Conservation (phyloP, 768 basidiomycete species). For the Mycena maculata region DNA sequence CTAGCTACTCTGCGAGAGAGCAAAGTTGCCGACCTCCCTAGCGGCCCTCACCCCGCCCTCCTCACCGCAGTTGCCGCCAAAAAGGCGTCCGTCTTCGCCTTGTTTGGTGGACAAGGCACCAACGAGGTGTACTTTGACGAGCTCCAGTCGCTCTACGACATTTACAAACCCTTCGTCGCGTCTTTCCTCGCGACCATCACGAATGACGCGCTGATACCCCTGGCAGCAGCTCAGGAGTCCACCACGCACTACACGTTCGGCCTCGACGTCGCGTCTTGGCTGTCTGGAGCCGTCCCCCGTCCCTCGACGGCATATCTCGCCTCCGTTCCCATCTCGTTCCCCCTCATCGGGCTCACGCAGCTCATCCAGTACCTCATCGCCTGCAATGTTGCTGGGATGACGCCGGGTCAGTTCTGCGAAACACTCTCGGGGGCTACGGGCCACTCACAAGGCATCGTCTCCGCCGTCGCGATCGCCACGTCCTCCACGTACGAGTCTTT, state of each 20-base stretch:
- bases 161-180: constrained; percentile 88
- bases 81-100: constrained; percentile 84
- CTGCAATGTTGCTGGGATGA: constrained; percentile 78
- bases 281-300: constrained; percentile 73
- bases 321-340: constrained; percentile 93
- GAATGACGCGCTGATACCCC: constrained; percentile 74
- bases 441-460: constrained; percentile 96
- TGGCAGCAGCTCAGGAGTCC: constrained; percentile 69
- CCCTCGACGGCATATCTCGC: constrained; percentile 90
- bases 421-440: constrained; percentile 90
- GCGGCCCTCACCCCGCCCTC: constrained; percentile 73
- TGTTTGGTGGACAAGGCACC: constrained; percentile 98
- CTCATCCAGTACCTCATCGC: constrained; percentile 91
- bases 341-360: constrained; percentile 96
- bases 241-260: constrained; percentile 82
- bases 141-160: constrained; percentile 90
- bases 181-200: constrained; percentile 76
- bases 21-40: constrained; percentile 65
- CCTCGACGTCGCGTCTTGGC: constrained; percentile 87
- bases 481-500: constrained; percentile 83
- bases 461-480: constrained; percentile 89
- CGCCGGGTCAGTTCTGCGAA: constrained; percentile 82
- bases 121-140: constrained; percentile 99
- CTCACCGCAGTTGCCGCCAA: constrained; percentile 69
- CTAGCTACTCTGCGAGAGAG: constrained; percentile 74